phyloP scores from a whole-genome alignment of 2,329 filamentous ascomycete species.

The Allantophomopsis cytisporea region DNA sequence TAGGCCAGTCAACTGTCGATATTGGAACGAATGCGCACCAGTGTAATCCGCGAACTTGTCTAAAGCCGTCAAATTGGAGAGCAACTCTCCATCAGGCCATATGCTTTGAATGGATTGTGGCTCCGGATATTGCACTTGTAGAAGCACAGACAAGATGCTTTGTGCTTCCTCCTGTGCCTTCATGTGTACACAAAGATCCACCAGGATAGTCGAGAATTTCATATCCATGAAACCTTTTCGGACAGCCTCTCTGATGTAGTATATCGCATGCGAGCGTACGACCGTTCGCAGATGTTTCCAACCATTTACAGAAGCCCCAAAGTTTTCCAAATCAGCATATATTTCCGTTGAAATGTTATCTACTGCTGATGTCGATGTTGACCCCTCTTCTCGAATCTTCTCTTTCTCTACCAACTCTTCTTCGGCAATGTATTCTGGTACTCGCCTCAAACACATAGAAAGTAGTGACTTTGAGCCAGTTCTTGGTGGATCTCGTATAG shows the following conservation, averaged over 20 bases:
- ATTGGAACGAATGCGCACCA: constrained; percentile 18
- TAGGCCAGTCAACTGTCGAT: constrained; percentile 23
- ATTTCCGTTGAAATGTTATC: constrained; percentile 27
- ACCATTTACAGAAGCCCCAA: constrained; percentile 25
- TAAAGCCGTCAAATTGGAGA: constrained; percentile 20
- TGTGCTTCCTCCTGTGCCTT: constrained; percentile 25
- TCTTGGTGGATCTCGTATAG: constrained; percentile 3
- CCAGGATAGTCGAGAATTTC: constrained; percentile 24
- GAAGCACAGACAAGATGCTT: constrained; percentile 21
- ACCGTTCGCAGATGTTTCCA: constrained; percentile 31
- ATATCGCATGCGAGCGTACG: constrained; percentile 31
- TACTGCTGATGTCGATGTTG: constrained; percentile 1
- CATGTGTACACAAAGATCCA: constrained; percentile 25
- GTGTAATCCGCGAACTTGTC: constrained; percentile 19
- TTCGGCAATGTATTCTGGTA: constrained; percentile 31
- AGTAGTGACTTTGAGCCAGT: constrained; percentile 27
- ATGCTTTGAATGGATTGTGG: constrained; percentile 20
- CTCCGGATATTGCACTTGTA: constrained; percentile 21
- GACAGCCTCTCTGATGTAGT: constrained; percentile 27
- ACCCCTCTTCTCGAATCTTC: constrained; percentile 13
- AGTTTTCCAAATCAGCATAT: constrained; percentile 32
- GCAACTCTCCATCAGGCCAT: constrained; percentile 13
- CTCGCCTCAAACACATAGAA: constrained; percentile 31
- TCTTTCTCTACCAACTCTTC: constrained; percentile 25
- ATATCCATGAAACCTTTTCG: constrained; percentile 25